Base-by-base conservation (phyloP, 208 protist species). In the Leptomonas pyrrhocoris region DNA sequence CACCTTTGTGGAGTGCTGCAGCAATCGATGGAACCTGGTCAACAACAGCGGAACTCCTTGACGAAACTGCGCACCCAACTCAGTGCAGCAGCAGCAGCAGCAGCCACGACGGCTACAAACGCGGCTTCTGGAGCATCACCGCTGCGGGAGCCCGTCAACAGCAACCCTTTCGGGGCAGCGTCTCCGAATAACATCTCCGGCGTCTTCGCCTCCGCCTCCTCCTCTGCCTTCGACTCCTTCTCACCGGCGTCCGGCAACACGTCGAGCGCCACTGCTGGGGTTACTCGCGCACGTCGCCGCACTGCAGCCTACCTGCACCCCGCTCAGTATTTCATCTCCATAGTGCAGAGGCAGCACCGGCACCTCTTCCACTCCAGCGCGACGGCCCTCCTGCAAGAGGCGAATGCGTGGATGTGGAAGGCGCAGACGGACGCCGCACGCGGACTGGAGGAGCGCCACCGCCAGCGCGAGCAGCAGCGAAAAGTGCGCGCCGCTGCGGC, bases 241-340 rank as follows among this genome's bases (percentile, higher is more conserved):
- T 13, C 6, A n/a, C 43, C 11, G 7, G 2, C 43, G 9, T 38
- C 34, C 7, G 9, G 43, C 43, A 48, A 15, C 31, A n/a, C 54
- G 7, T 21, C 53, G 4, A 21, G 18, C 28, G 54, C 57, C 27
- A n/a, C 57, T 23, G 40, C 40, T 46, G 40, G 19, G 16, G 11
- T 19, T n/a, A 21, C 3, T 25, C 5, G 38, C 1, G 34, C 25
- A 27, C 69, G 60, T 45, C 54, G 61, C 27, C 53, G 51, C 43
- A 18, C 55, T 23, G 8, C 51, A 4, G 40, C 53, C 19, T 77
- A 55, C 48, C 71, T 70, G 56, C 90, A 95, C 75, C 90, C 90
- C 23, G 87, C 78, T 19, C 80, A 95, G 71, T 92, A 86, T 72
- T 88, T 92, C 34, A 81, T 95, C 21, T 77, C 69, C 5, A 77